These are phyloP conservation scores for Auriscalpium orientale DNA, from an alignment of 768 basidiomycete species.

Conservation along the genomic window DNA sequence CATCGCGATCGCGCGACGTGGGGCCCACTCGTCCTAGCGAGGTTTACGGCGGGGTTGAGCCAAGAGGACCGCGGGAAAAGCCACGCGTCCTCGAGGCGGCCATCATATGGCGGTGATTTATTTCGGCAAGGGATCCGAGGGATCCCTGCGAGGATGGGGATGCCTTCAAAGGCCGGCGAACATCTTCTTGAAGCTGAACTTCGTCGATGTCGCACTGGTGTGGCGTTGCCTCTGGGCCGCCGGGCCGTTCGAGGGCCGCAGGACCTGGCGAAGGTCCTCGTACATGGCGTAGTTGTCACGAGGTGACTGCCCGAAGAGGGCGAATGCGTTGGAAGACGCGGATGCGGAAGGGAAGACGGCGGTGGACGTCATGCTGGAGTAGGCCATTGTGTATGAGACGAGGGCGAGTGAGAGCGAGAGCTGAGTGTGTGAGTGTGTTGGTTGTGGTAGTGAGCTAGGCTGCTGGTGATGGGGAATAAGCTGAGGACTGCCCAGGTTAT, in stretches of 20 bases:
- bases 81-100: neutral
- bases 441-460: neutral
- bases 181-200: constrained; percentile 12
- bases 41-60: neutral
- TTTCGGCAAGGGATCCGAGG: neutral
- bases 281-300: constrained; percentile 16
- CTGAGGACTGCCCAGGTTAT: neutral
- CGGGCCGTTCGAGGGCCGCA: constrained; percentile 1
- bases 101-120: neutral
- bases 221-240: constrained; percentile 4
- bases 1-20: neutral
- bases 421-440: neutral
- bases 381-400: constrained; percentile 4
- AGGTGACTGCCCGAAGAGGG: constrained; percentile 13
- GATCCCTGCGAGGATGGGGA: neutral
- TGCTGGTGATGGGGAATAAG: neutral
- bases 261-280: constrained; percentile 10
- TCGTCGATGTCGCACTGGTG: constrained; percentile 13
- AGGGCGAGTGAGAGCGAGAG: constrained; percentile 4
- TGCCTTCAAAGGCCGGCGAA: constrained; percentile 4
- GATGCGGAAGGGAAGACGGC: constrained; percentile 13
- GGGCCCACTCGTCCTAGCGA: neutral
- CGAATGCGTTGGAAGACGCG: constrained; percentile 13
- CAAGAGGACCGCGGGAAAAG: neutral
- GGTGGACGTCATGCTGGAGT: neutral